Base-by-base conservation (phyloP, 805 yeast genomes). In the Ogataea trehaloabstinens region DNA sequence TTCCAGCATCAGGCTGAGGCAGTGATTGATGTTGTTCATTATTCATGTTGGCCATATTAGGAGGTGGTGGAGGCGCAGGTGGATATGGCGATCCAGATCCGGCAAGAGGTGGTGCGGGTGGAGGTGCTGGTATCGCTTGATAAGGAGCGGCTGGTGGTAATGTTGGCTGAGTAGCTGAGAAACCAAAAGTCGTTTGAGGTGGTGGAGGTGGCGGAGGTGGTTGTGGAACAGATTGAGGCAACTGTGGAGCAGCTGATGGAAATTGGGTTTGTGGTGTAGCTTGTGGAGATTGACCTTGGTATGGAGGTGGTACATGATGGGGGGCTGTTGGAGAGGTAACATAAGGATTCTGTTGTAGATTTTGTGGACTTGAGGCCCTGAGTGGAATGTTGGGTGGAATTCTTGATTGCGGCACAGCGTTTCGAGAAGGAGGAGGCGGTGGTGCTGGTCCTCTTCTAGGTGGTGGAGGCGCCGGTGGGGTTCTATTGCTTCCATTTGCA, bases 1-100 rank as follows among this genome's bases (percentile, higher is more conserved):
- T 70, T 0, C 81, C 82, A 2, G 68, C 64, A 48, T 73, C 89
- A 66, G 78, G 38, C 46, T 55, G 40, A 54, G 70, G 46, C 37
- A 63, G 7, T 72, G 66, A 59, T 4, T 63, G 60, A 16, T 67
- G 66, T 4, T 70, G 61, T 3, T 66, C 56, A 8, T 68, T 57
- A 31, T 58, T 63, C 35, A 38, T 34, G 13, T 52, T 43, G 19
- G 63, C 57, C 5, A 63, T 53, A 3, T 64, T 58, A 12, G 68
- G 62, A 5, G 71, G 36, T 44, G 54, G 46, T 22, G 54, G 51
- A 2, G 64, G 56, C 5, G 64, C 56, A 13, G 70, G 62, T 7
- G 61, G 21, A 16, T 41, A 40, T 8, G 48, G 42, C 18, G 56
- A 46, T 19, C 20, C 22, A 17, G 6, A 8, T 12, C 16, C 35